A percentile compares a stretch with the other conserved stretches of the same genome.
Evolutionary conservation across 192 early-diverging fungal genomes (phyloP).

Genomic region (Backusella liffmaniae): DNA sequence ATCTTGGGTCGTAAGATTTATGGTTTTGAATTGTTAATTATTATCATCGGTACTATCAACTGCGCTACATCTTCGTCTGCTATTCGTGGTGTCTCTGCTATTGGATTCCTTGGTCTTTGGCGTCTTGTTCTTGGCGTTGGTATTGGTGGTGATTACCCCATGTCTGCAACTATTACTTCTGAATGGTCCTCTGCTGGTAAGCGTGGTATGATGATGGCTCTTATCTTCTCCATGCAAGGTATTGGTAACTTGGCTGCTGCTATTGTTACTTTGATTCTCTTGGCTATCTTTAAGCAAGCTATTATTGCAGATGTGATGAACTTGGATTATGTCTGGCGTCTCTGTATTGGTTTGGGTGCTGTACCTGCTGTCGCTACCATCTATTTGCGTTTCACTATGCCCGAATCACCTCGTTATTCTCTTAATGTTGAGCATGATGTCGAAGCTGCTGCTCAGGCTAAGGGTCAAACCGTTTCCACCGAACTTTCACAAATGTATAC

Average conservation of each 20-base stretch:
- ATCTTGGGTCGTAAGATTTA: conserved; percentile 86
- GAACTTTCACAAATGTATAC: conserved; percentile 34
- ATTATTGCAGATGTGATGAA: conserved; percentile 64
- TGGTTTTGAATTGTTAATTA: conserved; percentile 86
- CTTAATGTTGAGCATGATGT: conserved; percentile 60
- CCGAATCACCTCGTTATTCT: conserved; percentile 88
- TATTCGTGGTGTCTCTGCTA: conserved; percentile 65
- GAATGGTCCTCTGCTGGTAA: conserved; percentile 82
- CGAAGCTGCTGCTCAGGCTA: conserved; percentile 44
- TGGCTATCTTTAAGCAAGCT: conserved; percentile 70
- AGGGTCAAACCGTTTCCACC: conserved; percentile 29
- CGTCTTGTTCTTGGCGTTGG: conserved; percentile 92
- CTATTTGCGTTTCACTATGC: conserved; percentile 90
- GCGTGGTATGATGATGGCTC: conserved; percentile 66
- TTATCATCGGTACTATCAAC: conserved; percentile 83
- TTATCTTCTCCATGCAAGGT: conserved; percentile 91
- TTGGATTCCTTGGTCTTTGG: conserved; percentile 82
- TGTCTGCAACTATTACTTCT: conserved; percentile 86
- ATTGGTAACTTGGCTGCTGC: conserved; percentile 84
- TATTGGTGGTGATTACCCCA: conserved; percentile 94
- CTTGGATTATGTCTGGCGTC: conserved; percentile 91
- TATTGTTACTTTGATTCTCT: conserved; percentile 70
- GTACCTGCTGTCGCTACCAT: conserved; percentile 81
- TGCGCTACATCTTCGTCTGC: conserved; percentile 70
- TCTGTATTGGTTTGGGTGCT: conserved; percentile 81